Percentiles rank a stretch among this genome's conserved stretches.
These are phyloP conservation scores for Nicotiana obtusifolia DNA, from an alignment of 257 asterid genomes.

Conservation along the genomic window DNA sequence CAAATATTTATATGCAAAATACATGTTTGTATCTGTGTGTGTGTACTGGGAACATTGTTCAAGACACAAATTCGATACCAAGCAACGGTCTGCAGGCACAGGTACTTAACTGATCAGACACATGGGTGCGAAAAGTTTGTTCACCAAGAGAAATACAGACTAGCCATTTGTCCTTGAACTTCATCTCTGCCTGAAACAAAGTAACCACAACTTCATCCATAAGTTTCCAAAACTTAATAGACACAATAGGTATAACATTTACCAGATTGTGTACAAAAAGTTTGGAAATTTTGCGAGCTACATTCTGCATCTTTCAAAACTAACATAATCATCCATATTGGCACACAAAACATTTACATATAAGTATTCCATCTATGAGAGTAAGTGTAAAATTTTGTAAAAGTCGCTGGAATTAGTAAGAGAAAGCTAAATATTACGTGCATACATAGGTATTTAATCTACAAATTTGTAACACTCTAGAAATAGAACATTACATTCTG, in stretches of 20 bases:
- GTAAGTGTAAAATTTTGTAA: neutral
- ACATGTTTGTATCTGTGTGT: neutral
- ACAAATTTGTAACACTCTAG: too few relatives aligned
- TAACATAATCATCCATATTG: neutral
- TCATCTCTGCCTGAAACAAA: conserved; percentile 80
- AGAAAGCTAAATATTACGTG: too few relatives aligned
- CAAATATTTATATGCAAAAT: neutral
- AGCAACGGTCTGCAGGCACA: conserved; percentile 2
- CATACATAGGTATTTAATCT: too few relatives aligned
- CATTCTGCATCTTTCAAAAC: neutral
- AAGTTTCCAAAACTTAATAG: neutral
- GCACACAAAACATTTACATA: neutral
- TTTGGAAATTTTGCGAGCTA: neutral
- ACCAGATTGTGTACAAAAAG: neutral
- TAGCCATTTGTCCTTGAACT: conserved; percentile 91
- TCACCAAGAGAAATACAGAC: conserved; percentile 89
- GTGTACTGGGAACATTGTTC: neutral
- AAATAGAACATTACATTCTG: too few relatives aligned
- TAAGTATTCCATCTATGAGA: neutral
- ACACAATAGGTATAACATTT: neutral
- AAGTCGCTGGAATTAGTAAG: neutral
- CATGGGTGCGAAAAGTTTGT: conserved; percentile 76
- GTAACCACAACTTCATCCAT: conserved; percentile 2
- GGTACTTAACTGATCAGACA: conserved; percentile 72
- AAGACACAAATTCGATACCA: neutral